Percentiles rank a stretch among this genome's conserved stretches.
Conservation (phyloP, 495 filamentous ascomycete genomes). For the Glonium stellatum region DNA sequence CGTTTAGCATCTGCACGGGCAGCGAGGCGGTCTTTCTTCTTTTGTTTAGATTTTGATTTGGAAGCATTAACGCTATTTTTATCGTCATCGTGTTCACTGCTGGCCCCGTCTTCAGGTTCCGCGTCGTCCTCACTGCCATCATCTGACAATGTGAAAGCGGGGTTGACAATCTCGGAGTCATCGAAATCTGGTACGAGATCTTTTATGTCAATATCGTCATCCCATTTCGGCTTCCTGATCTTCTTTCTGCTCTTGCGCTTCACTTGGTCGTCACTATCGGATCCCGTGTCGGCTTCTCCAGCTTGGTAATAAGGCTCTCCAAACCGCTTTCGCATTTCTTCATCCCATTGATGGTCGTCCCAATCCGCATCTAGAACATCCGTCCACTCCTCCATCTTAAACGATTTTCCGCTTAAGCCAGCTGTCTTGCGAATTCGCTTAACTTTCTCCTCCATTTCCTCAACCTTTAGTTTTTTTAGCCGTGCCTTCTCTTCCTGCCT, state of each 20-base stretch:
- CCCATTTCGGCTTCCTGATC: conserved; percentile 87
- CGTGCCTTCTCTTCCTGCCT: conserved; percentile 75
- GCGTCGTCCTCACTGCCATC: conserved; percentile 33
- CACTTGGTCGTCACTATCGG: conserved; percentile 37
- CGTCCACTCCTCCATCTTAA: conserved; percentile 71
- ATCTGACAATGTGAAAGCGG: conserved; percentile 41
- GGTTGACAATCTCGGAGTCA: conserved; percentile 45
- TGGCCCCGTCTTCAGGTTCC: conserved; percentile 4
- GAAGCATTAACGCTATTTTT: conserved; percentile 13
- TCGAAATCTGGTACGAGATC: conserved; percentile 84
- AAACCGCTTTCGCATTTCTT: conserved; percentile 79
- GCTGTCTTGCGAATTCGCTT: conserved; percentile 79
- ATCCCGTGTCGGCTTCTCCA: conserved; percentile 42
- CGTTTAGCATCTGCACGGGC: conserved; percentile 60
- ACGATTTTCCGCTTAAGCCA: conserved; percentile 59
- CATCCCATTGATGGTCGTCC: conserved; percentile 80
- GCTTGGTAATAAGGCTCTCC: conserved; percentile 73
- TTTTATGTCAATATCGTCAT: conserved; percentile 93
- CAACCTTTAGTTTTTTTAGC: conserved; percentile 76
- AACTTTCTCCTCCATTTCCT: conserved; percentile 77
- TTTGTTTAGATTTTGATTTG: conserved; percentile 27
- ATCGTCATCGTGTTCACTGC: conserved; percentile 12
- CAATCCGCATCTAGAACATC: conserved; percentile 77
- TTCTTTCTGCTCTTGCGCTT: conserved; percentile 47
- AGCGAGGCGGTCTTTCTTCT: conserved; percentile 52